Percentiles rank a stretch among this genome's conserved stretches.
phyloP scores from a whole-genome alignment of 352 stramenopile species.

The Phytopythium delawarense region DNA sequence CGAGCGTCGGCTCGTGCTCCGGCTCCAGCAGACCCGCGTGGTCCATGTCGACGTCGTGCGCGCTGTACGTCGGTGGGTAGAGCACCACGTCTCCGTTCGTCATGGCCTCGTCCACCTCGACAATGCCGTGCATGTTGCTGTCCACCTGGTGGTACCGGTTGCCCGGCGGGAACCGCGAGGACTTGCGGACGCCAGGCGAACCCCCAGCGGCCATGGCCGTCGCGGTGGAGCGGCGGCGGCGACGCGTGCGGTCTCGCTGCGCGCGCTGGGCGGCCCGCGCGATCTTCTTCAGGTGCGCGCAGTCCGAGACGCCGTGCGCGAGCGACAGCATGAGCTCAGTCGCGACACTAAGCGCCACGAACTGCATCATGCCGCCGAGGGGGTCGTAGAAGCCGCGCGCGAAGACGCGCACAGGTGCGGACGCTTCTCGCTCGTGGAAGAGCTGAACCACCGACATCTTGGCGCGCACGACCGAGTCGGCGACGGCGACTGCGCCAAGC shows the following conservation, averaged over 20 bases:
- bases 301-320: constrained; percentile 34
- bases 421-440: constrained; percentile 29
- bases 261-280: constrained; percentile 41
- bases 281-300: constrained; percentile 59
- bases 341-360: constrained; percentile 34
- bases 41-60: constrained; percentile 5
- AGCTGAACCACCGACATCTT: constrained; percentile 39
- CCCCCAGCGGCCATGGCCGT: constrained; percentile 8
- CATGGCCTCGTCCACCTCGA: constrained; percentile 18
- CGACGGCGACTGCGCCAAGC: constrained; percentile 20
- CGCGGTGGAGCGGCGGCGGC: constrained; percentile 18
- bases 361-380: constrained; percentile 43
- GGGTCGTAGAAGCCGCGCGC: constrained; percentile 55
- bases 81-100: not conserved
- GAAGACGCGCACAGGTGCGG: constrained; percentile 41
- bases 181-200: constrained; percentile 8
- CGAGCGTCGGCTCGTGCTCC: constrained; percentile 2
- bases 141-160: not conserved
- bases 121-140: constrained; percentile 28
- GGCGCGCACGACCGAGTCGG: constrained; percentile 39
- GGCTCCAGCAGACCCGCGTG: constrained; percentile 4
- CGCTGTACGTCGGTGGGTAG: constrained; percentile 3
- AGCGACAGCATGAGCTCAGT: constrained; percentile 39
- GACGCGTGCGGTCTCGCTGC: constrained; percentile 5
- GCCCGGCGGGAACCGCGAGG: not conserved